These are phyloP conservation scores for Penicillium canescens DNA, from an alignment of 495 filamentous ascomycete genomes.

Conservation along the genomic window DNA sequence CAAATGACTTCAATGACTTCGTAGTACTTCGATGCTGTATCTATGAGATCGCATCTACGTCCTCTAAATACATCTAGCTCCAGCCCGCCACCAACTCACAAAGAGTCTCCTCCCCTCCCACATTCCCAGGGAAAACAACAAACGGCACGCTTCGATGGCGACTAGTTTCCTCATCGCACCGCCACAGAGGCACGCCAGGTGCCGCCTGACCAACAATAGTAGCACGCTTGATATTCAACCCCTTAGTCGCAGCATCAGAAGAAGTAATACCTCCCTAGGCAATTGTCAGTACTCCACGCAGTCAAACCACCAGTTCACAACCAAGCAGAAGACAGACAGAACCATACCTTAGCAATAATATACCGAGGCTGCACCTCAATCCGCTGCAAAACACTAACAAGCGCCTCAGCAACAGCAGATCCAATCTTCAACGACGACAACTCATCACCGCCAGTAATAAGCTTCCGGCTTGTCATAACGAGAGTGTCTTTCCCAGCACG, in stretches of 20 bases:
- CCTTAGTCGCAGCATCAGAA: conserved; percentile 54
- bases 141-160: conserved; percentile 48
- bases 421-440: conserved; percentile 48
- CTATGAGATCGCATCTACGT: background rate
- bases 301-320: background rate
- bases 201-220: conserved; percentile 54
- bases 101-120: conserved; percentile 50
- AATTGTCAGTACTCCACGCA: background rate
- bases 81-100: conserved; percentile 40
- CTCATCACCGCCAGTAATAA: conserved; percentile 49
- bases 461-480: conserved; percentile 53
- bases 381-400: conserved; percentile 42
- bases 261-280: conserved; percentile 53
- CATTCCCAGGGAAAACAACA: conserved; percentile 60
- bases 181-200: conserved; percentile 56
- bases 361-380: conserved; percentile 49
- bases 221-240: conserved; percentile 52
- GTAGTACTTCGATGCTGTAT: background rate
- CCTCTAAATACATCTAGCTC: conserved; percentile 18
- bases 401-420: conserved; percentile 40
- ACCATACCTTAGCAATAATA: conserved; percentile 52
- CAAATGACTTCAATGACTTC: too few species aligned
- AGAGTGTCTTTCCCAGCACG: conserved; percentile 42
- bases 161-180: conserved; percentile 49
- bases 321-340: background rate